Conservation (phyloP, 306 rosid genomes). For the Clitoria ternatea region DNA sequence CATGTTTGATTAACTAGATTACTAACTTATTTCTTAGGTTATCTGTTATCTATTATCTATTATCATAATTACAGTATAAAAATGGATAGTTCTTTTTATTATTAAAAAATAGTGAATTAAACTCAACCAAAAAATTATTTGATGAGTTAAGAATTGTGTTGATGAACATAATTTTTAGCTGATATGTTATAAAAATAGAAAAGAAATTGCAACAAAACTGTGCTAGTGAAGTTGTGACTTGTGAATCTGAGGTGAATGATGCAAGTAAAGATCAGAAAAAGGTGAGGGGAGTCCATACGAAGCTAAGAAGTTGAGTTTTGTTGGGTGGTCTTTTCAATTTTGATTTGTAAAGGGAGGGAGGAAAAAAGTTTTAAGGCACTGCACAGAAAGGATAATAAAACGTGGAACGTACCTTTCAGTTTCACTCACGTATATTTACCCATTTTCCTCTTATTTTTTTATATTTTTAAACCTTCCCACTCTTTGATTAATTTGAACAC, state of each 20-base stretch:
- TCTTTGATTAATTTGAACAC: conserved; percentile 35
- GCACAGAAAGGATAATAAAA: not conserved
- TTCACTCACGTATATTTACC: conserved; percentile 19
- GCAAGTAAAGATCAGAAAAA: not conserved
- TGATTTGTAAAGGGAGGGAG: conserved; percentile 22
- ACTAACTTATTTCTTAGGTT: too few relatives aligned
- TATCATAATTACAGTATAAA: too few relatives aligned
- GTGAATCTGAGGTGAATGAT: not conserved
- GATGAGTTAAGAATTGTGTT: too few relatives aligned
- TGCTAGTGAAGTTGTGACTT: not conserved
- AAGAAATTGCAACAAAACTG: not conserved
- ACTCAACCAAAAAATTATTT: too few relatives aligned
- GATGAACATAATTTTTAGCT: too few relatives aligned
- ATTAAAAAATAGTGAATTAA: too few relatives aligned
- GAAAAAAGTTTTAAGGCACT: not conserved
- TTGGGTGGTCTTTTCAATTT: conserved; percentile 33
- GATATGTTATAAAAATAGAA: not conserved
- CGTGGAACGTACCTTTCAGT: conserved; percentile 22
- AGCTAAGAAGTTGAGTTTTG: conserved; percentile 4
- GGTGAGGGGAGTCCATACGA: conserved; percentile 10
- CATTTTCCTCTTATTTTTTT: not conserved
- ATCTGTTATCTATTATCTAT: too few relatives aligned
- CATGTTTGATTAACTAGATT: too few relatives aligned
- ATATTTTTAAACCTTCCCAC: conserved; percentile 28
- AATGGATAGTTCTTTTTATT: too few relatives aligned